Evolutionary conservation across 192 early-diverging fungal genomes (phyloP).

Genomic region (Dissophora ornata): DNA sequence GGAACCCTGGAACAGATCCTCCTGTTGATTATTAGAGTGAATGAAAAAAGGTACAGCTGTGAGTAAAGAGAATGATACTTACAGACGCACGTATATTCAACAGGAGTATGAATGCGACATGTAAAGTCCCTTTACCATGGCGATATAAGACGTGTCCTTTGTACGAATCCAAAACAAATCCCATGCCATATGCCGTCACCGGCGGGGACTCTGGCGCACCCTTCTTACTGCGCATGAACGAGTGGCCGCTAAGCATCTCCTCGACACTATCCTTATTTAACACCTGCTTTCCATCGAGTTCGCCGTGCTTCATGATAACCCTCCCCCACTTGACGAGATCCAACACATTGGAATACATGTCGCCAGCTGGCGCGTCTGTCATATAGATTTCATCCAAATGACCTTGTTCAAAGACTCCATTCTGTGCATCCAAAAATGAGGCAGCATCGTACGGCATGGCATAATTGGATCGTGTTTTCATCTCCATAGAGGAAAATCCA

Average conservation of each 20-base stretch:
- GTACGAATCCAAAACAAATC: slow-evolving; percentile 13
- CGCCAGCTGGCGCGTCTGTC: slow-evolving; percentile 12
- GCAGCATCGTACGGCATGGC: slow-evolving; percentile 10
- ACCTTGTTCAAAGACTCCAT: not conserved
- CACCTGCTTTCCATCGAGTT: slow-evolving; percentile 16
- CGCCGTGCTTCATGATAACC: slow-evolving; percentile 5
- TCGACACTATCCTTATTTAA: slow-evolving; percentile 14
- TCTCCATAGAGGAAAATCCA: too few species aligned
- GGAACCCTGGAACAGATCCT: too few species aligned
- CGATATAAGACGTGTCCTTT: slow-evolving; percentile 1
- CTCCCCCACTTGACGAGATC: slow-evolving; percentile 27
- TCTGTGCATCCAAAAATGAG: slow-evolving; percentile 5
- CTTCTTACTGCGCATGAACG: not conserved
- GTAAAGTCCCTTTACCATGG: too few species aligned
- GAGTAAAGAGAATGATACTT: too few species aligned
- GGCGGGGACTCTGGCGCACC: slow-evolving; percentile 10
- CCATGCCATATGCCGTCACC: slow-evolving; percentile 1
- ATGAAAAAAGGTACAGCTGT: too few species aligned
- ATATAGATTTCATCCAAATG: not conserved
- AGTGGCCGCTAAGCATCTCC: not conserved
- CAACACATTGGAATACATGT: slow-evolving; percentile 28
- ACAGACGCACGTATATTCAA: too few species aligned
- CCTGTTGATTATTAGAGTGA: too few species aligned
- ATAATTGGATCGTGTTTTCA: not conserved
- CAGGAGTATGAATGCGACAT: too few species aligned